phyloP scores from a whole-genome alignment of 257 asterid genomes.

The Pogostemon cablin region DNA sequence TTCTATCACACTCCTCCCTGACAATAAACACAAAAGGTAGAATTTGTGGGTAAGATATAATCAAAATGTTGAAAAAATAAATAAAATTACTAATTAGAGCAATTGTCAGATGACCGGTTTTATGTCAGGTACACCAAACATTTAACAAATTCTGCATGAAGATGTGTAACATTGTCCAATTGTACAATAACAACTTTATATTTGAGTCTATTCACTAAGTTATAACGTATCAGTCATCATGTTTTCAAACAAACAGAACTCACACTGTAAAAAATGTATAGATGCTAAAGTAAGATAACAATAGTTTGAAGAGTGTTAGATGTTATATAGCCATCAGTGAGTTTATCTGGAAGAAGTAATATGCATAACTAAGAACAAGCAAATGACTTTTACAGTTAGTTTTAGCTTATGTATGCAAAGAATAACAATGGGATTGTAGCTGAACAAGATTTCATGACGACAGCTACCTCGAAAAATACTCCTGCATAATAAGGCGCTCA shows the following conservation, averaged over 20 bases:
- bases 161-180: constrained; percentile 12
- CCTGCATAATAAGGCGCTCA: constrained; percentile 71
- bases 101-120: neutral
- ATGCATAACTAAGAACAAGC: neutral
- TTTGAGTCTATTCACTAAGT: neutral
- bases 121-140: neutral
- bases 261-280: neutral
- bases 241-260: constrained; percentile 11
- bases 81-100: neutral
- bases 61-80: neutral
- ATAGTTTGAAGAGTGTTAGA: constrained; percentile 7
- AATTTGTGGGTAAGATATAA: constrained; percentile 1
- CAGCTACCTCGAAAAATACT: constrained; percentile 72
- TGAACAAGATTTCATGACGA: constrained; percentile 27
- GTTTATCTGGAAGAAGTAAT: constrained; percentile 1
- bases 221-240: constrained; percentile 8
- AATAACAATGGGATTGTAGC: neutral
- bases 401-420: neutral
- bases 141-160: constrained; percentile 11
- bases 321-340: neutral
- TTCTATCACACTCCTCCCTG: constrained; percentile 79
- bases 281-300: neutral
- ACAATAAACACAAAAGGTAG: constrained; percentile 21
- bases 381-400: constrained; percentile 1
- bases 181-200: neutral